A percentile compares a stretch with the other conserved stretches of the same genome.
These are phyloP conservation scores for Arachnopeziza araneosa DNA, from an alignment of 2,329 filamentous ascomycete genomes.

Conservation along the genomic window DNA sequence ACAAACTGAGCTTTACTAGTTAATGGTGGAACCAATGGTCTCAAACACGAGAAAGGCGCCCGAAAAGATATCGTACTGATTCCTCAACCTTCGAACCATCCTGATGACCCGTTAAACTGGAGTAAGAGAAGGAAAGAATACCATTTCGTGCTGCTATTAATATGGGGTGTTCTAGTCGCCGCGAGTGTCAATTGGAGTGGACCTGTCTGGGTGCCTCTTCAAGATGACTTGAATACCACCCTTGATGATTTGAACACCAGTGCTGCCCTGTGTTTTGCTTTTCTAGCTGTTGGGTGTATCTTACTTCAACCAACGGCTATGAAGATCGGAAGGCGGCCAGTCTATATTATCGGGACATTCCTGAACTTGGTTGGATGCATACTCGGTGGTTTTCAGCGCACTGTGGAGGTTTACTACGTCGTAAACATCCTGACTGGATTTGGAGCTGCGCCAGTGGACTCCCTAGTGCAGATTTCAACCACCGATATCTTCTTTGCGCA, in stretches of 20 bases:
- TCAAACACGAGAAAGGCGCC: background rate
- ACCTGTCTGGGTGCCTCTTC: constrained; percentile 10
- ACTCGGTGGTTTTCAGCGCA: constrained; percentile 8
- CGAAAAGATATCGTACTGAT: constrained; percentile 9
- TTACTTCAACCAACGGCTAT: constrained; percentile 14
- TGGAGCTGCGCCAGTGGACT: constrained; percentile 12
- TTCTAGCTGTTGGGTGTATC: constrained; percentile 12
- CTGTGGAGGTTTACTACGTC: constrained; percentile 8
- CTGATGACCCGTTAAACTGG: constrained; percentile 14
- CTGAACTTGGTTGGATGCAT: constrained; percentile 12
- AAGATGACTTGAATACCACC: constrained; percentile 8
- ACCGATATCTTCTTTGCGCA: constrained; percentile 15
- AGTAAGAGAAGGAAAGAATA: constrained; percentile 9
- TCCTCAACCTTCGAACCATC: constrained; percentile 11
- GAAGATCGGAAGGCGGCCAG: constrained; percentile 15
- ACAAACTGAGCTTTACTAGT: background rate
- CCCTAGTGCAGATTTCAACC: constrained; percentile 13
- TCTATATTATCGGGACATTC: constrained; percentile 12
- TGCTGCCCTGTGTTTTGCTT: constrained; percentile 9
- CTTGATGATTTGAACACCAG: constrained; percentile 10
- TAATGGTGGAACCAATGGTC: constrained; percentile 3
- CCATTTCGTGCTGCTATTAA: constrained; percentile 11
- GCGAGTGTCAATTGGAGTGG: constrained; percentile 15
- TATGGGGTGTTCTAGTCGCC: constrained; percentile 9
- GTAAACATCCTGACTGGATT: constrained; percentile 14